Conservation (phyloP, 192 early-diverging fungal genomes). For the Rhizoclosmatium globosum region DNA sequence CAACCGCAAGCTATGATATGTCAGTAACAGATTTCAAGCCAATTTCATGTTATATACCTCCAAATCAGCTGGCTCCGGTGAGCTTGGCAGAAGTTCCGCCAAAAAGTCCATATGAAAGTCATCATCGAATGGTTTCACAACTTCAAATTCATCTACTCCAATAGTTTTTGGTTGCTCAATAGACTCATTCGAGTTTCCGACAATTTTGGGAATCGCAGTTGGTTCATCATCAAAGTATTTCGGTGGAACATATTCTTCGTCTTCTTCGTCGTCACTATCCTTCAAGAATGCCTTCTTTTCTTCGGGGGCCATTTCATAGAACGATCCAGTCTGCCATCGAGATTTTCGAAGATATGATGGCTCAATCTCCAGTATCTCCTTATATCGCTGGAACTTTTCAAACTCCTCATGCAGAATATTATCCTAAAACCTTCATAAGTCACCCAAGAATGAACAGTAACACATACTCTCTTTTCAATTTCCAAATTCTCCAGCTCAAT, state of each 20-base stretch:
- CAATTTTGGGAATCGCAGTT: neutral
- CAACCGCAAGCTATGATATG: neutral
- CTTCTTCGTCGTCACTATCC: neutral
- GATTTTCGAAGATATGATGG: slow-evolving; percentile 5
- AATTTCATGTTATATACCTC: neutral
- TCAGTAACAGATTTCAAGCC: neutral
- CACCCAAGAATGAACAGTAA: neutral
- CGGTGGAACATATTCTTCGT: neutral
- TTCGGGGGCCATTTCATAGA: slow-evolving; percentile 1
- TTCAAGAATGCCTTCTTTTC: neutral
- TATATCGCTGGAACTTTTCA: slow-evolving; percentile 24
- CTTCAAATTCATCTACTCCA: slow-evolving; percentile 6
- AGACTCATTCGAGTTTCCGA: neutral
- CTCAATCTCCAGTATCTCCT: neutral
- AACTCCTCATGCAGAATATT: slow-evolving; percentile 34
- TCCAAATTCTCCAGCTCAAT: slow-evolving; percentile 23
- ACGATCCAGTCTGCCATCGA: slow-evolving; percentile 14
- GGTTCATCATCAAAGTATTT: neutral
- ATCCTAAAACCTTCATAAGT: slow-evolving; percentile 7
- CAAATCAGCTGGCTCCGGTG: slow-evolving; percentile 8
- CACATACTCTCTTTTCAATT: slow-evolving; percentile 23
- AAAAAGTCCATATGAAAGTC: neutral
- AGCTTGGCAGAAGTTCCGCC: neutral
- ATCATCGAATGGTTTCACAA: neutral
- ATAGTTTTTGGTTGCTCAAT: neutral